A percentile compares a stretch with the other conserved stretches of the same genome.
These are phyloP conservation scores for Dacryopinax primogenitus DNA, from an alignment of 768 basidiomycete genomes.

Conservation along the genomic window DNA sequence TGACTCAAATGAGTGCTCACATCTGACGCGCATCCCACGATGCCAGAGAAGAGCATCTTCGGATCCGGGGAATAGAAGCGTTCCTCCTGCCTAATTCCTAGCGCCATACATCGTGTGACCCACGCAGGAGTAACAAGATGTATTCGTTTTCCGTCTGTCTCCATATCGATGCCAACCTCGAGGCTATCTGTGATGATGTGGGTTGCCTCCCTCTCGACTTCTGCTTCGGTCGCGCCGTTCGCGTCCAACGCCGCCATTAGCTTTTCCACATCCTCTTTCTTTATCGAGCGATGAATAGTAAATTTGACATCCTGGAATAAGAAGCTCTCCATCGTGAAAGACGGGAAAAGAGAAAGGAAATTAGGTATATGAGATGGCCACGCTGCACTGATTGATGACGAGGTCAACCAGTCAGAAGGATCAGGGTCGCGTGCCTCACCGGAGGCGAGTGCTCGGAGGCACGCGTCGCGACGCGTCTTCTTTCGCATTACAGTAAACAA, in stretches of 20 bases:
- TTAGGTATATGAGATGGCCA: background rate
- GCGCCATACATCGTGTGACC: conserved; percentile 53
- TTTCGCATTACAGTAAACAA: background rate
- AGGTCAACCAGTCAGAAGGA: background rate
- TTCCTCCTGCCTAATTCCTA: conserved; percentile 46
- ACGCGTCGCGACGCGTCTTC: conserved; percentile 6
- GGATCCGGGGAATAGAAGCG: conserved; percentile 66
- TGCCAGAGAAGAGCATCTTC: conserved; percentile 65
- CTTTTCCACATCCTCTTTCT: conserved; percentile 23
- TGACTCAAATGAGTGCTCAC: conserved; percentile 29
- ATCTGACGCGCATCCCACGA: conserved; percentile 59
- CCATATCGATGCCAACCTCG: conserved; percentile 41
- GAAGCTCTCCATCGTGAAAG: background rate
- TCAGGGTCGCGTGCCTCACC: background rate
- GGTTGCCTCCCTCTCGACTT: conserved; percentile 32
- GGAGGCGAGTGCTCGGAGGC: background rate
- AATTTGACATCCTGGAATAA: conserved; percentile 17
- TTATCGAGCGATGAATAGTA: conserved; percentile 13
- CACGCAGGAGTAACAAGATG: conserved; percentile 39
- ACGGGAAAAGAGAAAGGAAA: background rate
- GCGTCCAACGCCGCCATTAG: conserved; percentile 37
- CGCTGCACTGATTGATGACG: background rate
- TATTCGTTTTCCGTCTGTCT: conserved; percentile 19
- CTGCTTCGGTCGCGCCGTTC: conserved; percentile 38
- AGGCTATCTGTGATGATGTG: conserved; percentile 51